These are phyloP conservation scores for Lolium multiflorum DNA, from an alignment of 176 grass and related monocot species.

Conservation along the genomic window DNA sequence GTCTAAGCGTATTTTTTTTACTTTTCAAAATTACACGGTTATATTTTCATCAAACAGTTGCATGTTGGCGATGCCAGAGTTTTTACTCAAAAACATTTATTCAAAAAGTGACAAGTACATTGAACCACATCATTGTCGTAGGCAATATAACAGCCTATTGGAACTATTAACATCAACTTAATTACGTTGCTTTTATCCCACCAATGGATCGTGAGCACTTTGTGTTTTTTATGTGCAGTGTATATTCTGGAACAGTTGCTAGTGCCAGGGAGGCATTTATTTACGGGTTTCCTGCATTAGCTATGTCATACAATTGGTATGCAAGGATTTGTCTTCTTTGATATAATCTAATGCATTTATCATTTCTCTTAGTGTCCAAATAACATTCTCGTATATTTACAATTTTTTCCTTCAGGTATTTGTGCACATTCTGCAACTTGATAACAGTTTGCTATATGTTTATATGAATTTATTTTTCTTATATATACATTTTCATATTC, in stretches of 20 bases:
- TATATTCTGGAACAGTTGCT: constrained; percentile 88
- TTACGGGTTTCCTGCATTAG: constrained; percentile 73
- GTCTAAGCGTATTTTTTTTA: constrained; percentile 53
- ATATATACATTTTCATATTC: neutral
- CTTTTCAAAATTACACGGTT: neutral
- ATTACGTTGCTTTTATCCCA: constrained; percentile 24
- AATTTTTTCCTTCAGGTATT: neutral
- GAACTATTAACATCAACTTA: constrained; percentile 7
- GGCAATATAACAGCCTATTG: constrained; percentile 14
- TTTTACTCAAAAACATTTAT: neutral
- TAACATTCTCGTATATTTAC: neutral
- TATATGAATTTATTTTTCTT: neutral
- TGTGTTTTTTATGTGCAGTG: constrained; percentile 58
- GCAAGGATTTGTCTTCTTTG: constrained; percentile 16
- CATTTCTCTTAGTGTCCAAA: neutral
- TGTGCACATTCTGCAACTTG: neutral
- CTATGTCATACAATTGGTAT: constrained; percentile 96
- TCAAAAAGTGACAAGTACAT: constrained; percentile 10
- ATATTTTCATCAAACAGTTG: constrained; percentile 3
- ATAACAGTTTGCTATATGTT: constrained; percentile 4
- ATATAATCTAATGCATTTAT: neutral
- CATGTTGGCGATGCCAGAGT: neutral
- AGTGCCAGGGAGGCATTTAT: constrained; percentile 93
- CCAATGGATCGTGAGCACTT: constrained; percentile 3
- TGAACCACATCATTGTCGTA: neutral